Evolutionary conservation across 768 basidiomycete genomes (phyloP).

Genomic region (Macrolepiota fuliginosa): DNA sequence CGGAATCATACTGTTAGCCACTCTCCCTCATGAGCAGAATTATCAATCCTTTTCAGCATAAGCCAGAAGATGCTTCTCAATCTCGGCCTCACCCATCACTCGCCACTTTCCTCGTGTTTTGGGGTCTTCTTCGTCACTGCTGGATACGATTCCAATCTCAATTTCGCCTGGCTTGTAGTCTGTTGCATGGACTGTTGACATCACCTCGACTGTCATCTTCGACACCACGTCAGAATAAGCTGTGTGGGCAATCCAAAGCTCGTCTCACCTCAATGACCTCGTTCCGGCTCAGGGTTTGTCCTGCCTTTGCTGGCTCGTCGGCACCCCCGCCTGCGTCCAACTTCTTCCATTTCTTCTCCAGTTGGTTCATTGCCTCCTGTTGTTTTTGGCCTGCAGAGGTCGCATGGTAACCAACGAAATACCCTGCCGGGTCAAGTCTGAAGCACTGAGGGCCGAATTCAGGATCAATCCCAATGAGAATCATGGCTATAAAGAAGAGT

Average conservation of each 20-base stretch:
- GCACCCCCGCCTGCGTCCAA: slow-evolving; percentile 75
- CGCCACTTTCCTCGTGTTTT: slow-evolving; percentile 79
- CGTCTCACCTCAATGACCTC: slow-evolving; percentile 86
- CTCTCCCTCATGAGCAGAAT: slow-evolving; percentile 13
- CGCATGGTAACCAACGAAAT: slow-evolving; percentile 98
- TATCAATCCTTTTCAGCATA: slow-evolving; percentile 85
- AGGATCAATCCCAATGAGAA: slow-evolving; percentile 89
- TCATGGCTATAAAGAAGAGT: slow-evolving; percentile 69
- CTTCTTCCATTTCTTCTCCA: slow-evolving; percentile 99
- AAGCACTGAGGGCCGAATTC: slow-evolving; percentile 95
- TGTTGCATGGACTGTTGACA: slow-evolving; percentile 91
- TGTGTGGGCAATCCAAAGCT: background rate
- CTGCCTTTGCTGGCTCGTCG: slow-evolving; percentile 75
- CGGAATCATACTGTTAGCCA: slow-evolving; percentile 13
- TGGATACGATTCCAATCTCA: slow-evolving; percentile 92
- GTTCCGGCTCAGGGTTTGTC: slow-evolving; percentile 65
- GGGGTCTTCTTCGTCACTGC: slow-evolving; percentile 63
- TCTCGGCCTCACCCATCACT: slow-evolving; percentile 72
- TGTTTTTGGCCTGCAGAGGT: slow-evolving; percentile 96
- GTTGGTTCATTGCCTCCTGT: slow-evolving; percentile 96
- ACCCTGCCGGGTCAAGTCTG: slow-evolving; percentile 98
- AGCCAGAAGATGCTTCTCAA: slow-evolving; percentile 77
- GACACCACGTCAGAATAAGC: background rate
- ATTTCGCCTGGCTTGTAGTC: slow-evolving; percentile 96
- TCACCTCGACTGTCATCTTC: slow-evolving; percentile 91